A percentile compares a stretch with the other conserved stretches of the same genome.
Evolutionary conservation across 148 eudicot species (phyloP).

Genomic region (Rhododendron simsii): DNA sequence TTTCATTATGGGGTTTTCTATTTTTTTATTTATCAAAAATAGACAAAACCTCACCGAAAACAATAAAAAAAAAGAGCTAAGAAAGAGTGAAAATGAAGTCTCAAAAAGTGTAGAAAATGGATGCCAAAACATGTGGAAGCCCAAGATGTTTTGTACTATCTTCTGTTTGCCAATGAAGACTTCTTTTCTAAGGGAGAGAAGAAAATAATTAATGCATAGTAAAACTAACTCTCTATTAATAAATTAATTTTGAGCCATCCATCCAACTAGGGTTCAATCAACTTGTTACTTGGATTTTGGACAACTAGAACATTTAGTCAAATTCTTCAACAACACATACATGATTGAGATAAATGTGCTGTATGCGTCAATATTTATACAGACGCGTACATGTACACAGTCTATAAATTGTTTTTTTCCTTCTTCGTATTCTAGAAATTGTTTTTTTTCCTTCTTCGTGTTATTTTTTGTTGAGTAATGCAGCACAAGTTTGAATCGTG

Average conservation of each 20-base stretch:
- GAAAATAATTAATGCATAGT: conserved; percentile 1
- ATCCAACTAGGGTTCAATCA: background rate
- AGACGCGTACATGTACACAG: no score
- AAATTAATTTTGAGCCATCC: background rate
- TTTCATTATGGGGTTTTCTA: background rate
- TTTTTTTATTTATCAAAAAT: background rate
- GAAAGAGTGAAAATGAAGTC: conserved; percentile 20
- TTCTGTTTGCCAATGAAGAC: background rate
- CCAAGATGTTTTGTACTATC: background rate
- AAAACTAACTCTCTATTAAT: background rate
- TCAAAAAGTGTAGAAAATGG: conserved; percentile 13
- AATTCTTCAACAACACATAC: background rate
- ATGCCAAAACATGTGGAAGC: background rate
- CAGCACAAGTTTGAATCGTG: background rate
- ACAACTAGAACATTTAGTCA: background rate
- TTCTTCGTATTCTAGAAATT: background rate
- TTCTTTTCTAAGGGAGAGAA: background rate
- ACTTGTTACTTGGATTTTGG: background rate
- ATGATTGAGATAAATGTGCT: background rate
- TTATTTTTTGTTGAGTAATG: background rate
- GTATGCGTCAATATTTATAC: background rate
- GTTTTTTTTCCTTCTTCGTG: background rate
- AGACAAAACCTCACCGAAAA: background rate
- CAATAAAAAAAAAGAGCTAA: background rate
- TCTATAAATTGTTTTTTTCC: background rate